Percentiles rank a stretch among this genome's conserved stretches.
phyloP scores from a whole-genome alignment of 257 asterid genomes.

The Osmanthus fragrans region DNA sequence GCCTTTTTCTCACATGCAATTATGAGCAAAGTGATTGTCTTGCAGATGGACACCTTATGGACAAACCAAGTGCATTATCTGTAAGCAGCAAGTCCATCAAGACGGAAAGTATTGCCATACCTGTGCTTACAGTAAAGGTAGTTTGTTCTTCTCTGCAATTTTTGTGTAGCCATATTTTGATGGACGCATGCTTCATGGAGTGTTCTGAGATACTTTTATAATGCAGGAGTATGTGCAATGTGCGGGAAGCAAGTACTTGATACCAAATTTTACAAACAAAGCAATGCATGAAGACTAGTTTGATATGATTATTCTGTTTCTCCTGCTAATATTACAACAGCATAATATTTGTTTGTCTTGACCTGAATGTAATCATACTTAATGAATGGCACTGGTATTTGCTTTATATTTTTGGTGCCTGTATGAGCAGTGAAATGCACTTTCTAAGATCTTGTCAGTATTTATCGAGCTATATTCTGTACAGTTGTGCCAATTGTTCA shows the following conservation, averaged over 20 bases:
- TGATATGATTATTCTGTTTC: neutral
- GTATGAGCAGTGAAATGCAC: constrained; percentile 5
- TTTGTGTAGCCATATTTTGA: neutral
- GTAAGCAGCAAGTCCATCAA: constrained; percentile 99
- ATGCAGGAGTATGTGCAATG: constrained; percentile 99
- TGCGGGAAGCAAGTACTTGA: constrained; percentile 99
- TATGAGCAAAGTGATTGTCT: constrained; percentile 14
- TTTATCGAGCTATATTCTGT: neutral
- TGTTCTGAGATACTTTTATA: constrained; percentile 14
- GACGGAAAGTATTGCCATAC: constrained; percentile 93
- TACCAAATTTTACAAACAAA: constrained; percentile 92
- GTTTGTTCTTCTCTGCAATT: neutral
- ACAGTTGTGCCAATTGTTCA: neutral
- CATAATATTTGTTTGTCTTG: constrained; percentile 1
- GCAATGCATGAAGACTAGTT: constrained; percentile 60
- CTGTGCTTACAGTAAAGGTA: constrained; percentile 97
- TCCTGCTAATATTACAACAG: constrained; percentile 12
- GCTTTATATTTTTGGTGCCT: neutral
- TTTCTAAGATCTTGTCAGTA: neutral
- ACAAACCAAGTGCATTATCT: constrained; percentile 76
- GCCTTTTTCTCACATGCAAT: neutral
- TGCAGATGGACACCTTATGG: constrained; percentile 98
- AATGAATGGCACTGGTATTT: neutral
- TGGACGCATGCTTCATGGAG: neutral
- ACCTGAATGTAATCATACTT: constrained; percentile 4